Evolutionary conservation across 805 yeast genomes (phyloP), one percentile per base, ranked within the genome.

Genomic region (Candida stauntonica): DNA sequence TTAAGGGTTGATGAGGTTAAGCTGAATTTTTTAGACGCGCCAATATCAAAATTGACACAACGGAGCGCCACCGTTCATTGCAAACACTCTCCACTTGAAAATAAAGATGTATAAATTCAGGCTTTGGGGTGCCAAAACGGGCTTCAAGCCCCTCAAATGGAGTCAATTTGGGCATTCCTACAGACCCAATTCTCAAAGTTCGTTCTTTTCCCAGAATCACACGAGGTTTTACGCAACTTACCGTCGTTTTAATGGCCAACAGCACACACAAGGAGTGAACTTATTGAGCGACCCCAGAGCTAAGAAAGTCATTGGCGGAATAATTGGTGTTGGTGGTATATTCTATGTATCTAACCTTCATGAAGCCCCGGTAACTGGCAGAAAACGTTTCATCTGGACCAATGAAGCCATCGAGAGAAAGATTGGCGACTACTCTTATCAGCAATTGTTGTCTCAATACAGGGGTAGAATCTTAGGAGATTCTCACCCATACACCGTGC

Each of bases 311-410:
- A 44, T 62, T 1, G 67, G 60, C 4, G 52, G 60, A 2, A 55
- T 60, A 3, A 51, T 61, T 5, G 71, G 63, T 15, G 59, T 60
- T 0, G 48, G 66, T 8, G 58, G 61, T 0, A 31, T 69, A 1
- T 57, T 66, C 34, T 73, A 68, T 57, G 64, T 68, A 20, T 68
- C 81, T 21, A 70, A 81, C 47, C 64, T 86, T 21, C 84, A 88
- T 46, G 74, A 75, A 47, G 96, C 95, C 0, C 96, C 96, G 1
- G 81, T 81, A 18, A 79, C 95, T 1, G 76, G 79, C 23, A 66
- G 98, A 35, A 63, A 54, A 21, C 67, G 97, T 46, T 74, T 87
- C 51, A 74, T 88, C 55, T 74, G 87, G 73, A 67, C 84, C 2
- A 82, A 87, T 5, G 70, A 71, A 35, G 73, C 79, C 66, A 46